phyloP scores from a whole-genome alignment of 2,329 filamentous ascomycete species.

The Cladorrhinum sp. region DNA sequence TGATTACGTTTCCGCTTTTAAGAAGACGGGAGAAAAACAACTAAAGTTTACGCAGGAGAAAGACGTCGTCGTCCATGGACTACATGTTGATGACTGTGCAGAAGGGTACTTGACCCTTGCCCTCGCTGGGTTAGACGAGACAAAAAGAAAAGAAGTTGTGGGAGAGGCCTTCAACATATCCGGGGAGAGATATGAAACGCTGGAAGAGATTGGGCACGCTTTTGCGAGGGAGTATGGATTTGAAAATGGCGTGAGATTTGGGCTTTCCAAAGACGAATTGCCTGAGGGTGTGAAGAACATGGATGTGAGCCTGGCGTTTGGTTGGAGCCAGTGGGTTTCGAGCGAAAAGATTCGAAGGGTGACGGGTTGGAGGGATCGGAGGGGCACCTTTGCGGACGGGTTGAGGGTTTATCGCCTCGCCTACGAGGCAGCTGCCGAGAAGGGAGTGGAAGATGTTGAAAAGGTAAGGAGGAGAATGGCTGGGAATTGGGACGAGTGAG shows the following conservation, averaged over 20 bases:
- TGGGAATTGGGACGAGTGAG: background rate
- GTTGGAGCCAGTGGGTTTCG: slow-evolving; percentile 42
- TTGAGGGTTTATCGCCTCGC: slow-evolving; percentile 31
- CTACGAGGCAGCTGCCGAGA: slow-evolving; percentile 33
- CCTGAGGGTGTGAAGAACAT: slow-evolving; percentile 4
- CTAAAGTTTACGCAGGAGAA: slow-evolving; percentile 35
- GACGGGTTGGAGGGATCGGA: slow-evolving; percentile 40
- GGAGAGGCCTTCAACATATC: slow-evolving; percentile 48
- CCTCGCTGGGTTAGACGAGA: slow-evolving; percentile 8
- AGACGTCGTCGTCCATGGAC: slow-evolving; percentile 43
- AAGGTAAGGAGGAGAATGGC: background rate
- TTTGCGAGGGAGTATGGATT: slow-evolving; percentile 42
- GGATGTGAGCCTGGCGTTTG: slow-evolving; percentile 26
- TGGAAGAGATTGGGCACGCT: slow-evolving; percentile 22
- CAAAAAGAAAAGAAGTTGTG: slow-evolving; percentile 35
- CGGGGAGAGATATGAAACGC: slow-evolving; percentile 38
- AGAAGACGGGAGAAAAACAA: slow-evolving; percentile 11
- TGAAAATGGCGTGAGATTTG: slow-evolving; percentile 30
- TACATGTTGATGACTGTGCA: slow-evolving; percentile 49
- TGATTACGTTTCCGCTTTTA: slow-evolving; percentile 29
- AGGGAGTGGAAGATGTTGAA: background rate
- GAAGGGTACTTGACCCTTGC: slow-evolving; percentile 48
- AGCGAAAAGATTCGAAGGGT: slow-evolving; percentile 40
- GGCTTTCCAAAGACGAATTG: slow-evolving; percentile 9
- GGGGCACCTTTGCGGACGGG: slow-evolving; percentile 32